These are phyloP conservation scores for Aechmea fasciata DNA, from an alignment of 176 grass and related monocot species.

Conservation along the genomic window DNA sequence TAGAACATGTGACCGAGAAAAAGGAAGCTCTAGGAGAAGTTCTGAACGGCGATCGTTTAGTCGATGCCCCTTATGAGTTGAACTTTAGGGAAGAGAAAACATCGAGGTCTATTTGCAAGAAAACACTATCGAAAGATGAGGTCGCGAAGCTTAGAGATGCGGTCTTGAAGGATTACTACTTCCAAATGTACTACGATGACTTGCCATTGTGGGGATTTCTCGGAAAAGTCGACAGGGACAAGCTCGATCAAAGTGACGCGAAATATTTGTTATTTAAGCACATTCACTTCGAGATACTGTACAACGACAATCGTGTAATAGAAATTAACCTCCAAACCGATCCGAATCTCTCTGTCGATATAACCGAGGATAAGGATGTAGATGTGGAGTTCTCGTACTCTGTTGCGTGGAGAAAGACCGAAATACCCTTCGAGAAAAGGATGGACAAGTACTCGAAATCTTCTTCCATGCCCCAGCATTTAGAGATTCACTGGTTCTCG, in stretches of 20 bases:
- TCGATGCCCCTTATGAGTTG: constrained; percentile 84
- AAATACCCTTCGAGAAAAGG: constrained; percentile 64
- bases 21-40: constrained; percentile 83
- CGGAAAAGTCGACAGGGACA: constrained; percentile 74
- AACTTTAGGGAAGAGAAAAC: constrained; percentile 61
- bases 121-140: constrained; percentile 46
- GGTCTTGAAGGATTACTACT: constrained; percentile 87
- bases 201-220: constrained; percentile 92
- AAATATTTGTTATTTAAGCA: constrained; percentile 78
- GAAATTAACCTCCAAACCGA: constrained; percentile 74
- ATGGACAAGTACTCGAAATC: constrained; percentile 94
- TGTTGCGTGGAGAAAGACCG: constrained; percentile 74
- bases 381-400: constrained; percentile 84
- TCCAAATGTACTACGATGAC: constrained; percentile 98
- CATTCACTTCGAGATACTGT: constrained; percentile 86
- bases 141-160: constrained; percentile 62
- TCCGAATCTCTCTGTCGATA: constrained; percentile 61
- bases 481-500: constrained; percentile 98
- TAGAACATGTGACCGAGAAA: constrained; percentile 90
- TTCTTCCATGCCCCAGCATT: constrained; percentile 85
- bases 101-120: constrained; percentile 60
- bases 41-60: constrained; percentile 82
- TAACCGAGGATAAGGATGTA: constrained; percentile 72
- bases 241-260: constrained; percentile 16
- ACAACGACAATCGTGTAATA: constrained; percentile 69